Evolutionary conservation across 768 basidiomycete genomes (phyloP), one percentile per base, ranked within the genome.

Genomic region (Leccinum truebloodii): DNA sequence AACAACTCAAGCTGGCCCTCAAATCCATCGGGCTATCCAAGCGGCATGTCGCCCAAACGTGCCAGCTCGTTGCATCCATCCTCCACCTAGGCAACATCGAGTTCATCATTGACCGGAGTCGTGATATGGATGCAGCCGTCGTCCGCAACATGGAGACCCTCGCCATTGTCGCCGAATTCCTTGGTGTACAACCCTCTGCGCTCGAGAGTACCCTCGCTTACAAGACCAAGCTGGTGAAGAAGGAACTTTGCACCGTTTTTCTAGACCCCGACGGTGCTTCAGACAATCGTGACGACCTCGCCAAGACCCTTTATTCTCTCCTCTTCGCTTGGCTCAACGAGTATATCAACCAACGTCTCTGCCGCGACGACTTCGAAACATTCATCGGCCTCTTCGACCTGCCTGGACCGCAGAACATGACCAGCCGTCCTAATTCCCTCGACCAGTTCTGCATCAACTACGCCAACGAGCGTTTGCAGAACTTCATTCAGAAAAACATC

Each of bases 381-480:
- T 98, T 95, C 77, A 89, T 98, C 65, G 94, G 94, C 8, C 81
- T 98, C 37, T 90, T 98, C 70, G 96, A 99, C 73, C 85, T 98
- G 10, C 95, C 96, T 2, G 95, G 96, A 6, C 84, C 90, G 5
- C 94, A 97, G 74, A 95, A 97, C 75, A 84, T 94, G 76, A 86
- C 89, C 4, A 89, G 87, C 59, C 84, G 93, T 2, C 80, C 90
- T 58, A 98, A 99, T 75, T 95, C 94, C 6, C 85, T 99, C 52
- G 95, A 99, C 71, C 94, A 98, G 63, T 94, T 98, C 73, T 92
- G 91, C 74, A 83, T 98, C 80, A 99, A 98, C 76, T 95, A 94
- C 67, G 94, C 95, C 60, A 95, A 95, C 67, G 97, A 99, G 72
- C 87, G 92, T 1, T 73, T 98, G 18, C 94, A 95, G 55, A 80